These are phyloP conservation scores for Sophora flavescens DNA, from an alignment of 306 rosid species.

Conservation along the genomic window DNA sequence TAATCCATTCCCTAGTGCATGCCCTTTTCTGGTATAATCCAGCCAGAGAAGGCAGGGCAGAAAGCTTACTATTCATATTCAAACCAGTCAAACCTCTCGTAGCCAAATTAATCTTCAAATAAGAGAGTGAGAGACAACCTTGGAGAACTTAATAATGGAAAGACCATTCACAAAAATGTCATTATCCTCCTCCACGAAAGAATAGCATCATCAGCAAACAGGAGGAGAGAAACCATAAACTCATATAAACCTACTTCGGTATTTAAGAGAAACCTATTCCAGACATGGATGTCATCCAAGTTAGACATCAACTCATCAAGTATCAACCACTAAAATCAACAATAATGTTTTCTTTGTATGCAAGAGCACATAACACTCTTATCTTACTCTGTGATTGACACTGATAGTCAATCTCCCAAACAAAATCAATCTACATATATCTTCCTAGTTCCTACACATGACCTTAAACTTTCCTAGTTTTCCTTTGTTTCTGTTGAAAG, in stretches of 20 bases:
- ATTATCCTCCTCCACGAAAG: constrained; percentile 9
- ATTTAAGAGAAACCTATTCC: neutral
- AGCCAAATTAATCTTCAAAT: neutral
- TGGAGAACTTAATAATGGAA: constrained; percentile 16
- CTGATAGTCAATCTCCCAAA: neutral
- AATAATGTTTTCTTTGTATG: neutral
- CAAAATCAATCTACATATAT: constrained; percentile 12
- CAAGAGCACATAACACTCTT: neutral
- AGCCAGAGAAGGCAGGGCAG: neutral
- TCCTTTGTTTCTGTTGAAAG: constrained; percentile 19
- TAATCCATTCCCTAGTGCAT: neutral
- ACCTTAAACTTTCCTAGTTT: constrained; percentile 13
- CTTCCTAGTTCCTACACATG: neutral
- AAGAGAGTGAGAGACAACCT: neutral
- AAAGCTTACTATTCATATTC: neutral
- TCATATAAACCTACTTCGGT: neutral
- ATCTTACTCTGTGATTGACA: constrained; percentile 10
- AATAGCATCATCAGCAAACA: constrained; percentile 16
- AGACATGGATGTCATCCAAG: constrained; percentile 25
- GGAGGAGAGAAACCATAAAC: constrained; percentile 18
- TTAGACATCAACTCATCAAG: constrained; percentile 32
- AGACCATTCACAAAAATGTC: neutral
- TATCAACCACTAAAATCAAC: constrained; percentile 24
- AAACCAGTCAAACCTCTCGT: neutral
- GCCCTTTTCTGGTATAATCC: neutral